These are phyloP conservation scores for Pestalotiopsis sp. DNA, from an alignment of 2,329 filamentous ascomycete genomes.

Conservation along the genomic window DNA sequence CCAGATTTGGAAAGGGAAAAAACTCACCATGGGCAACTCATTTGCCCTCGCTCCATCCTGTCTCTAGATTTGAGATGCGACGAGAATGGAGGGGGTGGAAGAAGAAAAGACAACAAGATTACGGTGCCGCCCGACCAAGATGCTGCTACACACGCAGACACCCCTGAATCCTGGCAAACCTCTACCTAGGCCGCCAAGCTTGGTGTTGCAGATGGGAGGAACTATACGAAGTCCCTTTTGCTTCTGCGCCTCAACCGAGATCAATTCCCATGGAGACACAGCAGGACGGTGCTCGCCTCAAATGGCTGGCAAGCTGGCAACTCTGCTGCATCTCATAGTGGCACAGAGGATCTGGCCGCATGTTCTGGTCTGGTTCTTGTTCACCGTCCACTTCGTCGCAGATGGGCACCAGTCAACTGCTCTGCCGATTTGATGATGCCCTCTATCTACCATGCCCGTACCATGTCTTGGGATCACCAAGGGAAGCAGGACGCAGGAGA, in stretches of 20 bases:
- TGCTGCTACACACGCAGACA: background rate
- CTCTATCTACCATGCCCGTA: no score
- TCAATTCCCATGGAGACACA: background rate
- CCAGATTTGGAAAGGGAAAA: background rate
- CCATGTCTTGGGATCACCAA: no score
- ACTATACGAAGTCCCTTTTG: background rate
- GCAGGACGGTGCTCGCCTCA: background rate
- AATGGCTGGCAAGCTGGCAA: background rate
- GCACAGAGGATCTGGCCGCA: background rate
- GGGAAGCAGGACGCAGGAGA: no score
- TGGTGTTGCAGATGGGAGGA: background rate
- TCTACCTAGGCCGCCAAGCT: background rate
- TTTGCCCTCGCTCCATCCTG: background rate
- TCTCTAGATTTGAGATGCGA: background rate
- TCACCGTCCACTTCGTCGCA: no score
- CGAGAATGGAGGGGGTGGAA: background rate
- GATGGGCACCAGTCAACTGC: no score
- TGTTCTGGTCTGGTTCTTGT: no score
- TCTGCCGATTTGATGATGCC: no score
- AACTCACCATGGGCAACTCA: constrained; percentile 1
- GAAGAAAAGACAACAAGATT: background rate
- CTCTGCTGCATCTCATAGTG: background rate
- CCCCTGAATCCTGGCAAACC: constrained; percentile 4
- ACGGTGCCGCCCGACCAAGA: background rate
- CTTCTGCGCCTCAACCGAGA: constrained; percentile 2